Evolutionary conservation across 1,284 basidiomycete genomes (phyloP).

Genomic region (Fistulina hepatica): DNA sequence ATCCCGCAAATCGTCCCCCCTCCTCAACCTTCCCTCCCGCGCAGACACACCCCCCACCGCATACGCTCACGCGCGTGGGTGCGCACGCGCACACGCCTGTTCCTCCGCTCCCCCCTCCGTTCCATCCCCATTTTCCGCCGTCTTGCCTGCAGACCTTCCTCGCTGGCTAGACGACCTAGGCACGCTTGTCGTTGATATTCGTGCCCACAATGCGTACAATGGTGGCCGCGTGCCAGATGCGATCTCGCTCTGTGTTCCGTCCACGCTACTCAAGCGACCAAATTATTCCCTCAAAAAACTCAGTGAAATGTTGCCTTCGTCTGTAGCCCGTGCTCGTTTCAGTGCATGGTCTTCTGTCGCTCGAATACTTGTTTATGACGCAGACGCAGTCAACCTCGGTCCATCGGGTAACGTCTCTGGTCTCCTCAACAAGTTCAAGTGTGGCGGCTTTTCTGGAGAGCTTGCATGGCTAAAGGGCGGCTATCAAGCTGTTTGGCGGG

Average conservation of each 20-base stretch:
- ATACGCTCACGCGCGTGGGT: background rate
- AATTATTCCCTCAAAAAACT: conserved; percentile 70
- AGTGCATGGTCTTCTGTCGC: conserved; percentile 42
- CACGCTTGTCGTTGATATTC: conserved; percentile 70
- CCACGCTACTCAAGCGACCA: conserved; percentile 86
- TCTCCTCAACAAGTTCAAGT: conserved; percentile 76
- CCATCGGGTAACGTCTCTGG: conserved; percentile 66
- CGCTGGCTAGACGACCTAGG: conserved; percentile 24
- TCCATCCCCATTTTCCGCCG: conserved; percentile 15
- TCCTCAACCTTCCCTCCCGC: too few species aligned
- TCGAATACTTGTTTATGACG: conserved; percentile 74
- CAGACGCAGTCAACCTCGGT: conserved; percentile 50
- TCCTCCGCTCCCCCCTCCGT: too few species aligned
- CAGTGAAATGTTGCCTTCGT: conserved; percentile 61
- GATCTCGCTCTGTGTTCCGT: conserved; percentile 87
- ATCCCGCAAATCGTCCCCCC: too few species aligned
- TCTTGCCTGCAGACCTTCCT: conserved; percentile 19
- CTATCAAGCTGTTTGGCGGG: conserved; percentile 58
- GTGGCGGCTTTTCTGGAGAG: conserved; percentile 54
- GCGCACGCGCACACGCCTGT: too few species aligned
- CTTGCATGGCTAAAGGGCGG: conserved; percentile 76
- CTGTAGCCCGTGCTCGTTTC: conserved; percentile 48
- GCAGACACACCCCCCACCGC: conserved; percentile 5
- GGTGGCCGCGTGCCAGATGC: conserved; percentile 58
- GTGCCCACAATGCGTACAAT: conserved; percentile 67